phyloP scores from a whole-genome alignment of 768 basidiomycete species.

The Amanita brunnescens region DNA sequence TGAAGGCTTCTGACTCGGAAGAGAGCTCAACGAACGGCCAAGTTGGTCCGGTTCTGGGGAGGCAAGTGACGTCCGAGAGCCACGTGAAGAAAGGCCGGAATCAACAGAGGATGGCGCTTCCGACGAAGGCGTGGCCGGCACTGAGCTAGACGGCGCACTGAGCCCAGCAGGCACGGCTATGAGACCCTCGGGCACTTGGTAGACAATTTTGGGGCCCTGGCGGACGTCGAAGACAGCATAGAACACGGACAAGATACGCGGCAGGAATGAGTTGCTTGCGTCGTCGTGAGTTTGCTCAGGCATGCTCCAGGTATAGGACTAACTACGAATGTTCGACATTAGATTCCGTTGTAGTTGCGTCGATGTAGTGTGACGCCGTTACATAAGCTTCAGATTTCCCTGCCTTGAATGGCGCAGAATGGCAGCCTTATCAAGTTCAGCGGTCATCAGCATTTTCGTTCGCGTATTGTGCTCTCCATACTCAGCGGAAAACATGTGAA shows the following conservation, averaged over 20 bases:
- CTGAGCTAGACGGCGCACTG: slow-evolving; percentile 18
- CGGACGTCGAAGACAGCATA: slow-evolving; percentile 86
- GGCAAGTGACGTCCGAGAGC: slow-evolving; percentile 42
- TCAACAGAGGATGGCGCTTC: slow-evolving; percentile 20
- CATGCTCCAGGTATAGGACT: background rate
- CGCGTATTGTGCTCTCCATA: slow-evolving; percentile 81
- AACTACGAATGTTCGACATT: background rate
- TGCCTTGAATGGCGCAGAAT: slow-evolving; percentile 32
- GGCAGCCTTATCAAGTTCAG: slow-evolving; percentile 48
- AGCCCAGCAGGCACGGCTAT: slow-evolving; percentile 43
- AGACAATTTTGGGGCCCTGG: slow-evolving; percentile 83
- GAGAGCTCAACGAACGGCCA: slow-evolving; percentile 34
- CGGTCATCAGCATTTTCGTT: slow-evolving; percentile 77
- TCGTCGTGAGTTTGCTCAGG: slow-evolving; percentile 16
- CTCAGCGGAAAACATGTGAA: slow-evolving; percentile 79
- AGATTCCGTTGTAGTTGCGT: too few species aligned
- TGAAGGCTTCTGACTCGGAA: slow-evolving; percentile 43
- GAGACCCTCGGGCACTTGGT: slow-evolving; percentile 90
- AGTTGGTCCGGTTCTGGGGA: slow-evolving; percentile 39
- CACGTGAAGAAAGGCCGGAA: slow-evolving; percentile 32
- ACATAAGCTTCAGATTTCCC: background rate
- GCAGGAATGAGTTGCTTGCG: slow-evolving; percentile 57
- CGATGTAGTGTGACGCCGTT: background rate
- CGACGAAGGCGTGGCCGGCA: slow-evolving; percentile 32
- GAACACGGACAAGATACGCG: slow-evolving; percentile 81